Base-by-base conservation (phyloP, 345 rosid genomes). In the Gossypium turneri region DNA sequence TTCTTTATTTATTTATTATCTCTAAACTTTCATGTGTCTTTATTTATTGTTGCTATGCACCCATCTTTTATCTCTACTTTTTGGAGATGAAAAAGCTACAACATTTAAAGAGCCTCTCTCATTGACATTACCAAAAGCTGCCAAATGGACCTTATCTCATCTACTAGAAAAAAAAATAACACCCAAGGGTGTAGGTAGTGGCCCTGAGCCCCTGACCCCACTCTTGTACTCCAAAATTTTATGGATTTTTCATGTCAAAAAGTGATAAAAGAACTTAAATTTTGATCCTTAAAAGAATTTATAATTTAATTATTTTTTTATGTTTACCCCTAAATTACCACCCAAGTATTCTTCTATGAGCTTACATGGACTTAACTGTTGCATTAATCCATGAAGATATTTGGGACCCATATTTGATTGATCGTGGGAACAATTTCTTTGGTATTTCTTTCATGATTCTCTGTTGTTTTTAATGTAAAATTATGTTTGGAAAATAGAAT, bases 11-110 rank as follows among this genome's bases (percentile, higher is more conserved):
- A 8, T 19, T 22, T 22, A 34, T 6, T 11, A 5, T 22, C 62
- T 27, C 78, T 66, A 12, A 66, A 25, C 79, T 77, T 82, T 82
- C 82, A 74, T 81, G 88, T 84, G 85, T 69, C 58, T 74, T 43
- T 69, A 38, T 68, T 75, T 84, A 57, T 70, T 62, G 64, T 64
- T 71, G 25, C 24, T 73, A 75, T 60, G 57, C 45, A 73, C 69
- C 73, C 75, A 55, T 69, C 43, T 78, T 47, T 55, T 67, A 44
- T 72, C 67, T 41, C 62, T n/a, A 78, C 57, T 74, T 81, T 75
- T 76, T 51, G 53, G 61, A 55, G 69, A 69, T 76, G 66, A 74
- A 48, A 73, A 48, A 68, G 66, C 56, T 16, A 58, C 55, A 69
- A 76, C 77, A 25, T n/a, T 66, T 65, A 66, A 80, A 59, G 61